These are phyloP conservation scores for Orobanche coerulescens DNA, from an alignment of 257 asterid genomes.

Conservation along the genomic window DNA sequence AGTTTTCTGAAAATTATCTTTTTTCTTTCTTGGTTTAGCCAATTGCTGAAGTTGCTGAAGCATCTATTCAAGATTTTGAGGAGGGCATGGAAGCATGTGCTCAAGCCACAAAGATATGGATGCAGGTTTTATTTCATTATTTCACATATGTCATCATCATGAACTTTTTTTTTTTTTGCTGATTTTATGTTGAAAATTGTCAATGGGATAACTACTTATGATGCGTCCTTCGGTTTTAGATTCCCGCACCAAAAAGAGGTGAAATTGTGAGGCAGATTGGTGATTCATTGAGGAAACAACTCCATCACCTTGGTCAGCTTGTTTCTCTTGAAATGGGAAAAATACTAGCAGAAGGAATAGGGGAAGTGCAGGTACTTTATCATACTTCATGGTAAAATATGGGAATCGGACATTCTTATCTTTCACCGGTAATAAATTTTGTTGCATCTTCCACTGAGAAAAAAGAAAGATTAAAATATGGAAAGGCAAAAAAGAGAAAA, in stretches of 20 bases:
- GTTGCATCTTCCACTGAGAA: conserved; percentile 9
- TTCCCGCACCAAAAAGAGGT: conserved; percentile 99
- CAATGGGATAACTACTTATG: not conserved
- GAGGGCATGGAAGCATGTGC: conserved; percentile 80
- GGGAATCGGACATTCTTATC: not conserved
- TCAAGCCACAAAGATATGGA: conserved; percentile 77
- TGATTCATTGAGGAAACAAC: conserved; percentile 82
- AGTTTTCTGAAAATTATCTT: not conserved
- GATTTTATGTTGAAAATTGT: conserved; percentile 7
- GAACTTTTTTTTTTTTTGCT: not conserved
- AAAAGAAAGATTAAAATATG: not conserved
- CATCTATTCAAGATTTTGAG: conserved; percentile 71
- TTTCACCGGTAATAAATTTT: not conserved
- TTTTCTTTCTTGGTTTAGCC: conserved; percentile 30
- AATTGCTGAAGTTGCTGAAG: conserved; percentile 79
- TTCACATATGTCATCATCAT: not conserved
- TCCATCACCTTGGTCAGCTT: conserved; percentile 82
- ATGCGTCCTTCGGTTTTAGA: conserved; percentile 34
- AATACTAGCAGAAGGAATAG: conserved; percentile 94
- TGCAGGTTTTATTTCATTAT: conserved; percentile 52
- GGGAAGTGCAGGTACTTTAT: conserved; percentile 85
- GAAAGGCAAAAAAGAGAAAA: not conserved
- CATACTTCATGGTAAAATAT: not conserved
- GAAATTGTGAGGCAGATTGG: conserved; percentile 98
- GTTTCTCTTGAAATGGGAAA: conserved; percentile 99